phyloP scores from a whole-genome alignment of 2,329 filamentous ascomycete genomes.

The Verticillium isaacii region DNA sequence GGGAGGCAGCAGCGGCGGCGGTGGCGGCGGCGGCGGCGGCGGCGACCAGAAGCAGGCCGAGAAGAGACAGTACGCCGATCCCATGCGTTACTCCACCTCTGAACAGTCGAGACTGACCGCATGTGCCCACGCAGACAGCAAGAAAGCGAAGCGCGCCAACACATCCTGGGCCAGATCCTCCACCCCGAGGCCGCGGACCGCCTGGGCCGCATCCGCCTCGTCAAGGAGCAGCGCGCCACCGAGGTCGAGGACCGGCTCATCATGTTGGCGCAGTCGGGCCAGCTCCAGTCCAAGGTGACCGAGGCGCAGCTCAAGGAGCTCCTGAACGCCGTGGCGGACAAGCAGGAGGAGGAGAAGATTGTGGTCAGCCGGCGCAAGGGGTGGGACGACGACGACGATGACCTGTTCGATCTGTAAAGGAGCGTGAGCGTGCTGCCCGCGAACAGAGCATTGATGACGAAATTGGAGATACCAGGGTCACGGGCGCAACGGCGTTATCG shows the following conservation, averaged over 20 bases:
- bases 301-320: slow-evolving; percentile 93
- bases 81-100: too few relatives aligned
- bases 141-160: slow-evolving; percentile 63
- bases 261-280: slow-evolving; percentile 82
- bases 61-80: slow-evolving; percentile 35
- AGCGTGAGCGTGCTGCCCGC: neutral
- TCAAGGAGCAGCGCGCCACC: slow-evolving; percentile 84
- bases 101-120: slow-evolving; percentile 11
- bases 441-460: neutral
- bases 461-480: neutral
- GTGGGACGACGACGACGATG: slow-evolving; percentile 81
- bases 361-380: slow-evolving; percentile 79
- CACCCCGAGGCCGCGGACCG: slow-evolving; percentile 91
- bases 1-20: slow-evolving; percentile 45
- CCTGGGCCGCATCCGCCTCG: slow-evolving; percentile 87
- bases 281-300: slow-evolving; percentile 81
- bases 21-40: slow-evolving; percentile 29
- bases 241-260: slow-evolving; percentile 93
- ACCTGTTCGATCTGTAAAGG: slow-evolving; percentile 57
- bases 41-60: slow-evolving; percentile 61
- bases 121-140: slow-evolving; percentile 31
- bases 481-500: neutral
- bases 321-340: slow-evolving; percentile 77
- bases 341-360: slow-evolving; percentile 75
- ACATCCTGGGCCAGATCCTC: slow-evolving; percentile 87